These are phyloP conservation scores for Alternaria ethzedia DNA, from an alignment of 2,329 filamentous ascomycete genomes.

Conservation along the genomic window DNA sequence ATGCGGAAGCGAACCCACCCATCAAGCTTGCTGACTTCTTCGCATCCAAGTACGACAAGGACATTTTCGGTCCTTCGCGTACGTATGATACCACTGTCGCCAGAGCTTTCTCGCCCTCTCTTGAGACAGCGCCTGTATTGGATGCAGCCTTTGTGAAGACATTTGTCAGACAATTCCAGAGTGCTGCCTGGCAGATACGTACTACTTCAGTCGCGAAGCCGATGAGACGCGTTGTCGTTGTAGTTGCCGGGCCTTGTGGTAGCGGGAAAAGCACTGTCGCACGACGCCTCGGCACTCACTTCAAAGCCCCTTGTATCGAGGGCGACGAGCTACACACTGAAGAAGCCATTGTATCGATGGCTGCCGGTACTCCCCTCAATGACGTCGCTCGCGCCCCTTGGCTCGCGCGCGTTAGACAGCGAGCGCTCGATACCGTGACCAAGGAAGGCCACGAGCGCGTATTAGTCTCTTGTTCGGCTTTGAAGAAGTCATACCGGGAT, in stretches of 20 bases:
- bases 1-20: constrained; percentile 58
- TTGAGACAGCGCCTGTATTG: constrained; percentile 20
- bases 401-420: constrained; percentile 1
- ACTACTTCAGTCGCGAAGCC: background rate
- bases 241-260: constrained; percentile 52
- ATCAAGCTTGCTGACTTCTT: constrained; percentile 64
- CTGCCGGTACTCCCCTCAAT: constrained; percentile 32
- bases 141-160: constrained; percentile 23
- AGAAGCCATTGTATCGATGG: constrained; percentile 45
- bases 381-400: background rate
- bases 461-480: constrained; percentile 50
- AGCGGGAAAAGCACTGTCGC: constrained; percentile 52
- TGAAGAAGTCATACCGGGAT: constrained; percentile 46
- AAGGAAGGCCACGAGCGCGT: background rate
- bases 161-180: constrained; percentile 31
- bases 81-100: constrained; percentile 27
- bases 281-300: constrained; percentile 31
- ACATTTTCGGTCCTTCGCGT: constrained; percentile 14
- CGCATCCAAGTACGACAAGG: constrained; percentile 56
- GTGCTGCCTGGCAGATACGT: constrained; percentile 16
- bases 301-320: constrained; percentile 50
- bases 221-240: constrained; percentile 37
- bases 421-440: background rate
- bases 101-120: constrained; percentile 18
- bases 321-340: constrained; percentile 50